Conservation (phyloP, 2,329 filamentous ascomycete species). For the Ophiostoma montium region DNA sequence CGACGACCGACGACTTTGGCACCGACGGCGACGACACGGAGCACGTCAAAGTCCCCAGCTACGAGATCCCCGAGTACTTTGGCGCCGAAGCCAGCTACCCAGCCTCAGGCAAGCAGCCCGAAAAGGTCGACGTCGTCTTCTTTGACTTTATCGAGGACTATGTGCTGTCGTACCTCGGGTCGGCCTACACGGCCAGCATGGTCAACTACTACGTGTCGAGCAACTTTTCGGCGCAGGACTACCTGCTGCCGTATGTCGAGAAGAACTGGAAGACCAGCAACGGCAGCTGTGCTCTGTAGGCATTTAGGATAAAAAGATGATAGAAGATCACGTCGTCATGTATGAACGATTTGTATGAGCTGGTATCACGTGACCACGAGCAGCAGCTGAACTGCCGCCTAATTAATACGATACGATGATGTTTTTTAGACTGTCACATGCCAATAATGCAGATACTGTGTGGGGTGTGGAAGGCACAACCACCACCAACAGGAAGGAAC, state of each 20-base stretch:
- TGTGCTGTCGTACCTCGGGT: constrained; percentile 24
- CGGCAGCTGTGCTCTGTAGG: constrained; percentile 1
- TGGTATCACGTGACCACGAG: too few relatives aligned
- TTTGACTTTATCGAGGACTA: constrained; percentile 32
- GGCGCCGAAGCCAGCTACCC: constrained; percentile 35
- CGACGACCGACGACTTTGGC: constrained; percentile 42
- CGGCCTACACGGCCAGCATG: constrained; percentile 20
- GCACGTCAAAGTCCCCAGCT: constrained; percentile 33
- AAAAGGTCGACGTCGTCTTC: constrained; percentile 38
- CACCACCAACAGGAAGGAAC: too few relatives aligned
- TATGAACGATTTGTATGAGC: too few relatives aligned
- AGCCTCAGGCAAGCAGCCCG: constrained; percentile 24
- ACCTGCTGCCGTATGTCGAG: constrained; percentile 26
- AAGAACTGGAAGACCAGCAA: constrained; percentile 21
- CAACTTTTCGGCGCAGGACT: constrained; percentile 26
- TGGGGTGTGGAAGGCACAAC: too few relatives aligned
- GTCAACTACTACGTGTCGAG: constrained; percentile 26
- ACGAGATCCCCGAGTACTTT: constrained; percentile 34
- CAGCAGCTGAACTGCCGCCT: too few relatives aligned
- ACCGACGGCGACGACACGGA: constrained; percentile 39
- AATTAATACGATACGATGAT: too few relatives aligned
- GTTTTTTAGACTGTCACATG: too few relatives aligned
- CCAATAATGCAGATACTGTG: too few relatives aligned
- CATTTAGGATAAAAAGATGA: not conserved
- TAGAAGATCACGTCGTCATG: not conserved